Evolutionary conservation across 2,329 filamentous ascomycete species (phyloP).

Genomic region (Cryoendolithus antarcticus): DNA sequence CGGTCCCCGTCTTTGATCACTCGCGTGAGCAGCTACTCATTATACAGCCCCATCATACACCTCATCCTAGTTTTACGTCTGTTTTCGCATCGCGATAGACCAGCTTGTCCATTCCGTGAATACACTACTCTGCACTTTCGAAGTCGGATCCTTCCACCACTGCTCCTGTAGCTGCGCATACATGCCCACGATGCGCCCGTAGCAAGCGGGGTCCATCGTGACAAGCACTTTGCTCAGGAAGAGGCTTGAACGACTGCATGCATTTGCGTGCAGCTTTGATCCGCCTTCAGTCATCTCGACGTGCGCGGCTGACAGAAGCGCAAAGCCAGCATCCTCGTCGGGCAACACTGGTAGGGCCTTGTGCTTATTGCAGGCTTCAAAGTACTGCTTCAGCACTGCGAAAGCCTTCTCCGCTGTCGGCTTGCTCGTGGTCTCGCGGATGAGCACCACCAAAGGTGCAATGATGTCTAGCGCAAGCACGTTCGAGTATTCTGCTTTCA

Average conservation of each 20-base stretch:
- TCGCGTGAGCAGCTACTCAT: no score
- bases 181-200: conserved; percentile 25
- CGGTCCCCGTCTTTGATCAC: no score
- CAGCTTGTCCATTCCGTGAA: conserved; percentile 38
- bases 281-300: conserved; percentile 48
- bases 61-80: not conserved
- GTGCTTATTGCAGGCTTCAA: conserved; percentile 46
- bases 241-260: conserved; percentile 61
- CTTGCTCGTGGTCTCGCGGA: conserved; percentile 65
- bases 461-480: conserved; percentile 57
- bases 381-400: conserved; percentile 60
- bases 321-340: conserved; percentile 32
- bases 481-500: conserved; percentile 63
- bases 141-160: conserved; percentile 31
- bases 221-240: conserved; percentile 53
- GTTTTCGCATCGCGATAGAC: conserved; percentile 21
- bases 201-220: conserved; percentile 30
- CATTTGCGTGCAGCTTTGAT: conserved; percentile 59
- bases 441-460: conserved; percentile 62
- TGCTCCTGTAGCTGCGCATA: conserved; percentile 32
- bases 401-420: conserved; percentile 61
- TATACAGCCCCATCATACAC: no score
- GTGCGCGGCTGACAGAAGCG: conserved; percentile 56
- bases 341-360: conserved; percentile 23
- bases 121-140: conserved; percentile 29